These are phyloP conservation scores for Favolaschia claudopus DNA, from an alignment of 768 basidiomycete genomes.

Conservation along the genomic window DNA sequence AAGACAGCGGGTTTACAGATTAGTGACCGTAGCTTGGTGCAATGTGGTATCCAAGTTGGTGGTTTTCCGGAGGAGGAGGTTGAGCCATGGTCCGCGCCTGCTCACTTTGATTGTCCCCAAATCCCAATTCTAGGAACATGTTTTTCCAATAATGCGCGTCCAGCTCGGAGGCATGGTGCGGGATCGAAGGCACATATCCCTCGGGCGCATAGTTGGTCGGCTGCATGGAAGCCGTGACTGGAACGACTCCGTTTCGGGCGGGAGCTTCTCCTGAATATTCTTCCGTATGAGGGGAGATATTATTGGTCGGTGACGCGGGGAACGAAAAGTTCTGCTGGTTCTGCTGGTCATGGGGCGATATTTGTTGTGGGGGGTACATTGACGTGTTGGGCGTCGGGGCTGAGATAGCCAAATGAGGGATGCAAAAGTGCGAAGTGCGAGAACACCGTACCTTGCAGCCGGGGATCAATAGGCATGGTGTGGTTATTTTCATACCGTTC, in stretches of 20 bases:
- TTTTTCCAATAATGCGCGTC: conserved; percentile 77
- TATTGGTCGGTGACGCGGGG: conserved; percentile 44
- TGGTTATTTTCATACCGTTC: conserved; percentile 49
- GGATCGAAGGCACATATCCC: conserved; percentile 44
- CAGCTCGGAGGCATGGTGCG: conserved; percentile 58
- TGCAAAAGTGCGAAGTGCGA: conserved; percentile 18
- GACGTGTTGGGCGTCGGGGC: conserved; percentile 13
- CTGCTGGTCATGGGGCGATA: conserved; percentile 42
- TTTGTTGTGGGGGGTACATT: conserved; percentile 32
- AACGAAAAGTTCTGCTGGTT: conserved; percentile 48
- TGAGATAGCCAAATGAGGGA: conserved; percentile 5
- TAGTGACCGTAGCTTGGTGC: conserved; percentile 43
- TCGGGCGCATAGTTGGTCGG: conserved; percentile 24
- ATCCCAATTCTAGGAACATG: conserved; percentile 80
- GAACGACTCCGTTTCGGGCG: conserved; percentile 7
- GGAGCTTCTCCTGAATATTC: conserved; percentile 17
- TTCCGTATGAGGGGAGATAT: conserved; percentile 15
- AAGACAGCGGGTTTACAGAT: conserved; percentile 16
- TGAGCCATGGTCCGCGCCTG: conserved; percentile 28
- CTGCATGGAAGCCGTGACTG: not conserved
- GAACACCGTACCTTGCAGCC: conserved; percentile 55
- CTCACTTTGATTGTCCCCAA: conserved; percentile 49
- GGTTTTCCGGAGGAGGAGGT: conserved; percentile 31
- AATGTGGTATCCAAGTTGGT: conserved; percentile 39
- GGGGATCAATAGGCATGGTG: conserved; percentile 62